Evolutionary conservation across 768 basidiomycete genomes (phyloP).

Genomic region (Omphalotus guepiniiformis): DNA sequence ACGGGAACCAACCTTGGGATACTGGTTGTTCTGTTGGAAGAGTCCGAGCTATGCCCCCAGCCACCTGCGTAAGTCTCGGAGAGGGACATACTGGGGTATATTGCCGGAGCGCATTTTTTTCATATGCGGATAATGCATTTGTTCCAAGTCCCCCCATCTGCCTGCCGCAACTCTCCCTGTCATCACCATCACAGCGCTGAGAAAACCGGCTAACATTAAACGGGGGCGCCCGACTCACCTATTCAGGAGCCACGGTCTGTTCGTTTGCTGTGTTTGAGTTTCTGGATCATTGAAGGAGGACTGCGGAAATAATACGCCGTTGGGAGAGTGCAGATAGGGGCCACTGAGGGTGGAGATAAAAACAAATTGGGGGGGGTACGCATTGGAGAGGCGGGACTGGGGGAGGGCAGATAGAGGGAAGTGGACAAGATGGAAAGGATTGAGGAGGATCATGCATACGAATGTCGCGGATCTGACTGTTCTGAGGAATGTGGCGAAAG

Average conservation of each 20-base stretch:
- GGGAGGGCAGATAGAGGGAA: no score
- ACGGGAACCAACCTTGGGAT: conserved; percentile 81
- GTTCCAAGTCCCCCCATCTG: conserved; percentile 93
- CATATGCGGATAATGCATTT: conserved; percentile 91
- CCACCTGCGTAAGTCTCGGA: conserved; percentile 90
- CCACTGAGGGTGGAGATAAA: conserved; percentile 2
- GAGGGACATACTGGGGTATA: conserved; percentile 88
- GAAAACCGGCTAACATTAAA: no score
- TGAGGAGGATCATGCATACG: conserved; percentile 60
- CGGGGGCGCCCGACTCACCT: conserved; percentile 96
- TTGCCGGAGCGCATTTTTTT: conserved; percentile 92
- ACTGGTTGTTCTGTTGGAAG: conserved; percentile 98
- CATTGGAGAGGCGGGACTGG: no score
- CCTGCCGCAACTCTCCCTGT: no score
- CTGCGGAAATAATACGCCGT: conserved; percentile 24
- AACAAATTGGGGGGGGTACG: conserved; percentile 20
- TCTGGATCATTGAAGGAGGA: conserved; percentile 56
- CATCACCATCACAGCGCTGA: no score
- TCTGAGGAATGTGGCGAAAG: conserved; percentile 36
- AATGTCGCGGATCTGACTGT: conserved; percentile 60
- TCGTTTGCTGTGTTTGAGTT: conserved; percentile 85
- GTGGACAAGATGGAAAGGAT: conserved; percentile 40
- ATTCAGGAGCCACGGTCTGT: conserved; percentile 92
- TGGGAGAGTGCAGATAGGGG: conserved; percentile 10
- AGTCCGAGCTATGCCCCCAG: conserved; percentile 94